Evolutionary conservation across 495 filamentous ascomycete genomes (phyloP), one percentile per base, ranked within the genome.

Genomic region (Aspergillus cristatus): DNA sequence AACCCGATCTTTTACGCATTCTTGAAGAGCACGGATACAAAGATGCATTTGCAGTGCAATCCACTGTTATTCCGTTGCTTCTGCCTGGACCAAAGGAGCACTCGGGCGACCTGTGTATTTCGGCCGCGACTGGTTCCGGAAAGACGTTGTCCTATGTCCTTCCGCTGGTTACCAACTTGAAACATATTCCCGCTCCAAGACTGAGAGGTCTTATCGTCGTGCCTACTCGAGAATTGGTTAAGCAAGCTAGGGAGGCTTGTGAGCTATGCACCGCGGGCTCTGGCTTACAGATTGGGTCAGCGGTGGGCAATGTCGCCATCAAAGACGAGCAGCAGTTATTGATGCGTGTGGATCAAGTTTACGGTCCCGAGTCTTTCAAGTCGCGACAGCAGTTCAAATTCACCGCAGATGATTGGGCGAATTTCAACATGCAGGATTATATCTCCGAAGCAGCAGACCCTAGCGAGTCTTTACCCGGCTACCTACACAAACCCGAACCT

Each of bases 141-240:
- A 97, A 97, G 53, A 97, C 90, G 0, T 61, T 97, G 2, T 80
- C 90, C 4, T 97, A 97, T 44, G 70, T 87, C 1, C 65, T 96
- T n/a, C 90, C 90, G 0, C 74, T 96, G 46, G 63, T 94, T 12
- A 76, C 85, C 28, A 72, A 75, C n/a, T 58, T 97, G 28, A 74
- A 76, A 35, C 58, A 70, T 2, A 65, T 67, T 24, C 61, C 67
- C 14, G 56, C 74, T 3, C 81, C 78, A 0, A 74, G 69, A 35
- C 62, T 96, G 1, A 70, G 84, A 32, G 89, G 75, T 2, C 53
- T 96, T 5, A 75, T 97, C 43, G 79, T 96, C 7, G 74, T 97
- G 11, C 90, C 90, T 3, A 97, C 91, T 0, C 62, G 90, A 62
- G 89, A 96, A 47, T 70, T 97, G 22, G 87, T 95, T 11, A 75